Base-by-base conservation (phyloP, 306 rosid species). In the Vigna nakashimae region DNA sequence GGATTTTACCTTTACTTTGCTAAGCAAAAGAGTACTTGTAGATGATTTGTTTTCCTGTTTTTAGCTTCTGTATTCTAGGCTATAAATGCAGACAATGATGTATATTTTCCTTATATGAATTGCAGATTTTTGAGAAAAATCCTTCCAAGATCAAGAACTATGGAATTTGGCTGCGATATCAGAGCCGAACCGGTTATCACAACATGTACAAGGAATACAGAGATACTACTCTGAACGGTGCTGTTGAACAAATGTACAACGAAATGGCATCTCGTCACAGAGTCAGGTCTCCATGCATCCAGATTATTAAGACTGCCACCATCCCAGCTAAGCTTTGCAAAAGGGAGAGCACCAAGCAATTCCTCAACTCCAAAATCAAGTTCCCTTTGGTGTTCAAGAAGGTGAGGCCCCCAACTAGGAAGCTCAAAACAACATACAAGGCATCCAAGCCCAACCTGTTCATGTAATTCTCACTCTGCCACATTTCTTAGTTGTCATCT, bases 251-350 rank as follows among this genome's bases (percentile, higher is more conserved):
- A 1, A 92, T 92, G 97, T 92, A 92, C 85, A 88, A 26, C 4
- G 96, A 92, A 80, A 87, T 92, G 96, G 97, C 89, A 5, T 92
- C 93, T 9, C 93, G 97, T 57, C 97, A 92, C 67, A 84, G 96
- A 52, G 97, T 92, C 60, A 84, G 96, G 82, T 46, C 2, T 69
- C 97, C 96, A 0, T 92, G 97, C 90, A 92, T 92, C 69, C 96
- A 92, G 77, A 92, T 92, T 83, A 90, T 92, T 13, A 92, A 90
- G 87, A 90, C 96, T 14, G 97, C 96, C 4, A 92, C 92, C 6
- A 75, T 92, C 69, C 91, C 90, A 0, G 97, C 97, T 16, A 92
- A 88, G 51, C 86, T 90, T 13, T 91, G 97, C 92, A 91, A 91
- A 77, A 91, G 97, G 83, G 97, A 91, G 78, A 82, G 92, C 85